These are phyloP conservation scores for Sicyos baderoa DNA, from an alignment of 306 rosid species.

Conservation along the genomic window DNA sequence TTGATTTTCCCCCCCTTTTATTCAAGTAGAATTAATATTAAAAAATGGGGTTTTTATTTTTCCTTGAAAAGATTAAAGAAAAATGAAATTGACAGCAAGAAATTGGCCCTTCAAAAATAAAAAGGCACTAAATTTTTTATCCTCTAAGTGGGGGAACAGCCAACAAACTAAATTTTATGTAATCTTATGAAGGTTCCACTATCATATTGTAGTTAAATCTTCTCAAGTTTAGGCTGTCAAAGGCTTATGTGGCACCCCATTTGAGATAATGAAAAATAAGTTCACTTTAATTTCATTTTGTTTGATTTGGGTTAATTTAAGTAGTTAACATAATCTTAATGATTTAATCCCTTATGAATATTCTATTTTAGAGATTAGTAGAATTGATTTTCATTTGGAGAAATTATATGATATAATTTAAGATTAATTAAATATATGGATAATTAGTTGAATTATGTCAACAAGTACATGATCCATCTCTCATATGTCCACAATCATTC, in stretches of 20 bases:
- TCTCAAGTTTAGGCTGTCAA: background rate
- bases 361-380: background rate
- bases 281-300: background rate
- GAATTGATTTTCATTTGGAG: background rate
- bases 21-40: conserved; percentile 1
- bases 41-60: background rate
- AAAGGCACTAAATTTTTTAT: background rate
- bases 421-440: too few relatives aligned
- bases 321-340: background rate
- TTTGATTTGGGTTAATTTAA: background rate
- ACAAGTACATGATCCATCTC: background rate
- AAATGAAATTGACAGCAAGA: conserved; percentile 6
- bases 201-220: background rate
- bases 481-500: too few relatives aligned
- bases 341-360: background rate
- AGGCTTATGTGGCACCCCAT: background rate
- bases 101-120: background rate
- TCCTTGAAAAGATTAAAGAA: background rate
- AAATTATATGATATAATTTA: background rate
- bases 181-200: conserved; percentile 4
- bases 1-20: background rate
- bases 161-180: background rate
- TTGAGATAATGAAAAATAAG: background rate
- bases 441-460: background rate
- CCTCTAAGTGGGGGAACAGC: conserved; percentile 7